These are phyloP conservation scores for Prunus mongolica DNA, from an alignment of 306 rosid genomes.

Conservation along the genomic window DNA sequence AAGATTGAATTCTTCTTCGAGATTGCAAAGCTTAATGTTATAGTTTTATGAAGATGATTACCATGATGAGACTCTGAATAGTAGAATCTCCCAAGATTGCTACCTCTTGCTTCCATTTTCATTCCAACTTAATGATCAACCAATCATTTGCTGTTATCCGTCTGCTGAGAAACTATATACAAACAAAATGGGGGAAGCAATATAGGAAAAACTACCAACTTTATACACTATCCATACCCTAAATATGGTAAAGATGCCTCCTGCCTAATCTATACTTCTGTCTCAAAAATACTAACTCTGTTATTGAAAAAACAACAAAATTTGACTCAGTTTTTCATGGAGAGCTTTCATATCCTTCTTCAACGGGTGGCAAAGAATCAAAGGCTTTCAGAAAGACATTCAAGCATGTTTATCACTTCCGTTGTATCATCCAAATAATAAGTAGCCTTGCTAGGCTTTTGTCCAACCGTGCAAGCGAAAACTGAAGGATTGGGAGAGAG, in stretches of 20 bases:
- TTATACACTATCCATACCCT: conserved; percentile 1
- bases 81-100: no score
- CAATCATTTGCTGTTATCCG: background rate
- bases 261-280: conserved; percentile 1
- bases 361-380: conserved; percentile 18
- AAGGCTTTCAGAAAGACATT: conserved; percentile 57
- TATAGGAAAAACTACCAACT: background rate
- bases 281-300: conserved; percentile 2
- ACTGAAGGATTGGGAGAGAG: conserved; percentile 52
- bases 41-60: background rate
- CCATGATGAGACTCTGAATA: background rate
- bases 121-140: background rate
- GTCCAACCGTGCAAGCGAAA: conserved; percentile 78
- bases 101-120: background rate
- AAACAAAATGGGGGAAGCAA: background rate
- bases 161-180: background rate
- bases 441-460: conserved; percentile 83
- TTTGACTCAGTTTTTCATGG: conserved; percentile 24
- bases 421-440: conserved; percentile 60
- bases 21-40: background rate
- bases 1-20: background rate
- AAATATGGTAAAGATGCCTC: conserved; percentile 11
- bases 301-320: conserved; percentile 8
- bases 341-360: conserved; percentile 28
- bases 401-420: conserved; percentile 67